phyloP scores from a whole-genome alignment of 495 filamentous ascomycete genomes.

The Penicillium angulare region DNA sequence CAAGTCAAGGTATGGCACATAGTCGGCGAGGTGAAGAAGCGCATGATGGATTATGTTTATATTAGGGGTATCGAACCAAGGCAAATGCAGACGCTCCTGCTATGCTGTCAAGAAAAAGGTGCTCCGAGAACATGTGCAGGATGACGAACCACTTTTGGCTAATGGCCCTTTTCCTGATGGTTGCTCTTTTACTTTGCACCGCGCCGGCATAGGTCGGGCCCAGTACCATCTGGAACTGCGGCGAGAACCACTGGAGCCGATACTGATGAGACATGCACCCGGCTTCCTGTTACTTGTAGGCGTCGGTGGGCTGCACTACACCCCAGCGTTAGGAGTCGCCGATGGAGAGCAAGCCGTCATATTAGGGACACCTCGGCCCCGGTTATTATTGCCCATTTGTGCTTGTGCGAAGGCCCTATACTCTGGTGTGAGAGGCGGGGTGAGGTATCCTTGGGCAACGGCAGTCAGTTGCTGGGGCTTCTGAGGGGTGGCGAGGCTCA shows the following conservation, averaged over 20 bases:
- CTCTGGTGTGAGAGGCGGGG: slow-evolving; percentile 93
- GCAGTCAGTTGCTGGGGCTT: slow-evolving; percentile 68
- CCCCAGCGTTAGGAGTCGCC: slow-evolving; percentile 36
- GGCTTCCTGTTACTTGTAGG: slow-evolving; percentile 36
- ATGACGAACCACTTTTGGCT: too few relatives aligned
- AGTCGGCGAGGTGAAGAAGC: slow-evolving; percentile 8
- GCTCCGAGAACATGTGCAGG: slow-evolving; percentile 24
- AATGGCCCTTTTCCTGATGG: too few relatives aligned
- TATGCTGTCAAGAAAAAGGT: slow-evolving; percentile 16
- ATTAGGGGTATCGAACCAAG: slow-evolving; percentile 19
- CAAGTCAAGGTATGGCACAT: slow-evolving; percentile 11
- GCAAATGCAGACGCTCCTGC: slow-evolving; percentile 18
- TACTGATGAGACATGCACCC: too few relatives aligned
- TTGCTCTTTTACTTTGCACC: slow-evolving; percentile 27
- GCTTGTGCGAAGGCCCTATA: slow-evolving; percentile 55
- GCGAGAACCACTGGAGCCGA: slow-evolving; percentile 35
- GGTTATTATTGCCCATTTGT: slow-evolving; percentile 26
- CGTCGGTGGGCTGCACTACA: slow-evolving; percentile 38
- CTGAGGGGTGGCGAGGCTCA: slow-evolving; percentile 74
- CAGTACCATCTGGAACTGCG: slow-evolving; percentile 39
- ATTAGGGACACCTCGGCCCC: too few relatives aligned
- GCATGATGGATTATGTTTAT: slow-evolving; percentile 15
- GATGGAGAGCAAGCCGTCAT: slow-evolving; percentile 38
- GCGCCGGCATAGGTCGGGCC: slow-evolving; percentile 32
- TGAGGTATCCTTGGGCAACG: slow-evolving; percentile 79